Percentiles rank a stretch among this genome's conserved stretches.
Evolutionary conservation across 202 grass and related monocot species (phyloP).

Genomic region (Bolboschoenoplectus hybrid): DNA sequence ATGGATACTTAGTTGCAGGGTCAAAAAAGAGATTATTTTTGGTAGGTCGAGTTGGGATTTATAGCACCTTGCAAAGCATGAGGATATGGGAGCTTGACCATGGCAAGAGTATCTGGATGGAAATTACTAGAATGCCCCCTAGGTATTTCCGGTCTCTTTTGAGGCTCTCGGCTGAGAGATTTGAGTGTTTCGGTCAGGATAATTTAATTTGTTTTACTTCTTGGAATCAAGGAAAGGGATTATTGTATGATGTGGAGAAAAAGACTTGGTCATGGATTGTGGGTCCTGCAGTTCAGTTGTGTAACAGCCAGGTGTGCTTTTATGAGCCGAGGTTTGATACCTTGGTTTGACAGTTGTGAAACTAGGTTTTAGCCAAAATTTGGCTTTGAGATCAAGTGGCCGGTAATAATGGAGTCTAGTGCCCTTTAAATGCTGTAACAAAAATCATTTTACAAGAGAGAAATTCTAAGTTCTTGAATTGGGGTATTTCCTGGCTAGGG

Average conservation of each 20-base stretch:
- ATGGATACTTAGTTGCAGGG: conserved; percentile 90
- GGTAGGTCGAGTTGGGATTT: conserved; percentile 84
- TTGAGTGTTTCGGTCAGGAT: conserved; percentile 97
- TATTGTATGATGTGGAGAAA: conserved; percentile 88
- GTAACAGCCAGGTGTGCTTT: conserved; percentile 95
- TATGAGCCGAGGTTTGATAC: conserved; percentile 85
- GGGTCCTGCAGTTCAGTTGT: conserved; percentile 74
- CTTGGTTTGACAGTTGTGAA: conserved; percentile 31
- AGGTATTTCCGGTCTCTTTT: conserved; percentile 82
- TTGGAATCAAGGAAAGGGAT: conserved; percentile 95
- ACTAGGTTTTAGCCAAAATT: conserved; percentile 30
- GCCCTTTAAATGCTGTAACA: conserved; percentile 26
- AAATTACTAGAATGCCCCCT: conserved; percentile 96
- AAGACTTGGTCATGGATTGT: conserved; percentile 93
- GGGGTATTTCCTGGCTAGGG: background rate
- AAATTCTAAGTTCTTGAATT: conserved; percentile 8
- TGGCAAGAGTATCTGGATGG: conserved; percentile 73
- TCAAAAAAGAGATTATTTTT: conserved; percentile 69
- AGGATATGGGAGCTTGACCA: conserved; percentile 98
- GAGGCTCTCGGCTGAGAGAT: conserved; percentile 88
- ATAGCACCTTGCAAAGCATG: conserved; percentile 96
- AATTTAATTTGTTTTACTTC: conserved; percentile 96
- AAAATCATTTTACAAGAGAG: conserved; percentile 13
- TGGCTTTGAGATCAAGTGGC: conserved; percentile 40
- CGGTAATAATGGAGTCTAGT: conserved; percentile 5